Evolutionary conservation across 2,329 filamentous ascomycete species (phyloP).

Genomic region (Ophiostoma pallidulum): DNA sequence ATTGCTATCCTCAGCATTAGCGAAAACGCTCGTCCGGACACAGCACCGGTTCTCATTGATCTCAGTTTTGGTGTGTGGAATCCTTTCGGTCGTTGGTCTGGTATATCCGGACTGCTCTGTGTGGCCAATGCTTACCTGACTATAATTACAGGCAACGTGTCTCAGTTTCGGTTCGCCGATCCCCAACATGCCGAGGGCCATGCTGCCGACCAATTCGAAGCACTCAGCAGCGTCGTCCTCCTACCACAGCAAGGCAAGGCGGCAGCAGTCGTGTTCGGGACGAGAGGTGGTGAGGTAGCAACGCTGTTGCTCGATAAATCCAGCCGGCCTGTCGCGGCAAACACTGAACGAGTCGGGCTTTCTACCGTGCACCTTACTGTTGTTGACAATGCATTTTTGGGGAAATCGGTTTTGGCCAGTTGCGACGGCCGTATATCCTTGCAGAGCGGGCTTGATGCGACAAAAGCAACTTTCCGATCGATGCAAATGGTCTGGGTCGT

Average conservation of each 20-base stretch:
- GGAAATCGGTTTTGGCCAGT: constrained; percentile 31
- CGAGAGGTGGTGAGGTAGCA: constrained; percentile 42
- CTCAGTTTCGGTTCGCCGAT: neutral
- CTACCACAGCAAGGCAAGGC: constrained; percentile 19
- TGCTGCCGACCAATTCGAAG: constrained; percentile 23
- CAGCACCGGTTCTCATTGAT: constrained; percentile 13
- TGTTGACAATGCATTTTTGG: constrained; percentile 13
- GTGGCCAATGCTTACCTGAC: neutral
- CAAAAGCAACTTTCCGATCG: constrained; percentile 25
- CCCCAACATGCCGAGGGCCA: neutral
- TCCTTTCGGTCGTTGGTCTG: no score
- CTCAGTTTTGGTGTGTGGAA: constrained; percentile 20
- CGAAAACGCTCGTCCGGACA: neutral
- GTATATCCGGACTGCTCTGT: no score
- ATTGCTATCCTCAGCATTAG: constrained; percentile 24
- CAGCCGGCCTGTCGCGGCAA: constrained; percentile 15
- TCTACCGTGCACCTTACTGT: constrained; percentile 18
- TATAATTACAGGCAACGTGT: constrained; percentile 1
- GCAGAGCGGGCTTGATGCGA: constrained; percentile 29
- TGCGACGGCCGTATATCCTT: constrained; percentile 40
- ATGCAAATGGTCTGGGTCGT: constrained; percentile 43
- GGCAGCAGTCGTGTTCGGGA: constrained; percentile 33
- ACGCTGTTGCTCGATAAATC: constrained; percentile 25
- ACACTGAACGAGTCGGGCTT: constrained; percentile 21
- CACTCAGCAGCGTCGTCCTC: constrained; percentile 36